Evolutionary conservation across 768 basidiomycete species (phyloP).

Genomic region (Tulasnella sp.): DNA sequence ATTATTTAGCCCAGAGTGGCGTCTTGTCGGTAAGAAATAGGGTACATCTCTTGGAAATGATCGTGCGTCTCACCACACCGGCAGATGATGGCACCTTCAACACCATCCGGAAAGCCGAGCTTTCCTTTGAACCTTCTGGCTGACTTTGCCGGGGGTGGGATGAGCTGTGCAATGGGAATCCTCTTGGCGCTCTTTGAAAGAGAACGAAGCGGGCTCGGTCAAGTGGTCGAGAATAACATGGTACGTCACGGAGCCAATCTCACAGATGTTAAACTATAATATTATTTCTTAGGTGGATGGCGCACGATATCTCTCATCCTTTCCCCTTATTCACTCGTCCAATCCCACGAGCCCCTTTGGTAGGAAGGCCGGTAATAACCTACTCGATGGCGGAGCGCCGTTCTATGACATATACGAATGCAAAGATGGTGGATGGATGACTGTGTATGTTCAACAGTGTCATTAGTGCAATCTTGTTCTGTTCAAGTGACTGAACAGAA

Average conservation of each 20-base stretch:
- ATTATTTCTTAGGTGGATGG: constrained; percentile 52
- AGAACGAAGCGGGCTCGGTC: constrained; percentile 52
- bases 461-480: too few species aligned
- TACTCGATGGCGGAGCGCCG: constrained; percentile 67
- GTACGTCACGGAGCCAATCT: constrained; percentile 27
- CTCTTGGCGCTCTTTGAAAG: constrained; percentile 66
- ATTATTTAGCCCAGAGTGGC: constrained; percentile 73
- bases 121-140: constrained; percentile 70
- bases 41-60: not conserved
- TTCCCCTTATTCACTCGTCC: constrained; percentile 45
- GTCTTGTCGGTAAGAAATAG: constrained; percentile 45
- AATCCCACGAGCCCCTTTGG: constrained; percentile 28
- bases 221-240: constrained; percentile 70
- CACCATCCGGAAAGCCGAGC: not conserved
- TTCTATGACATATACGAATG: constrained; percentile 70
- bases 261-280: not conserved
- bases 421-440: constrained; percentile 63
- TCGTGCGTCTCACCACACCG: not conserved
- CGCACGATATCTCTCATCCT: constrained; percentile 64
- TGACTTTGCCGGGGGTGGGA: constrained; percentile 75
- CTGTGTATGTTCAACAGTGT: constrained; percentile 30
- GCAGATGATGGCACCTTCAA: not conserved
- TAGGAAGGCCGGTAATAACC: constrained; percentile 36
- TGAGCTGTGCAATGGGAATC: constrained; percentile 61
- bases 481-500: not conserved